A percentile compares a stretch with the other conserved stretches of the same genome.
Evolutionary conservation across 2,329 filamentous ascomycete genomes (phyloP).

Genomic region (Calonectria hawksworthii): DNA sequence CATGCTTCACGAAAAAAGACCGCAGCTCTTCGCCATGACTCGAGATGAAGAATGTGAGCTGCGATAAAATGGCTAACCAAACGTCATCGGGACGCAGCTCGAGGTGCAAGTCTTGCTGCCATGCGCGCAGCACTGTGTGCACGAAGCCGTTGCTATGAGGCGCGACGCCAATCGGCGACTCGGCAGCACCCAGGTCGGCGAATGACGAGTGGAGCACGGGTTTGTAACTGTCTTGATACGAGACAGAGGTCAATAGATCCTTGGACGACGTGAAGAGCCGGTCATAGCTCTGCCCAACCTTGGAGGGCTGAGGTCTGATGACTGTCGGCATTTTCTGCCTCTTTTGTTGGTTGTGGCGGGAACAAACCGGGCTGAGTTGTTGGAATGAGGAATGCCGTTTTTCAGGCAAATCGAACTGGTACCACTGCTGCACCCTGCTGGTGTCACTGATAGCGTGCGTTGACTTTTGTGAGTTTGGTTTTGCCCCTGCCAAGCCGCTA

Average conservation of each 20-base stretch:
- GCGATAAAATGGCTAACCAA: conserved; percentile 17
- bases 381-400: neutral
- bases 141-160: conserved; percentile 21
- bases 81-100: conserved; percentile 34
- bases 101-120: conserved; percentile 36
- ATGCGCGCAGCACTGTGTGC: conserved; percentile 15
- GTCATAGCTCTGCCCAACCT: conserved; percentile 9
- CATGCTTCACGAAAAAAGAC: conserved; percentile 26
- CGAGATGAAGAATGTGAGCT: conserved; percentile 36
- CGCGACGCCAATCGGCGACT: neutral
- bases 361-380: neutral
- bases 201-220: conserved; percentile 19
- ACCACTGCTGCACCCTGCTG: neutral
- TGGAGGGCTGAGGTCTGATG: conserved; percentile 18
- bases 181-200: neutral
- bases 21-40: conserved; percentile 29
- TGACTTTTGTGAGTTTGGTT: neutral
- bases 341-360: neutral
- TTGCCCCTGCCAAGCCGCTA: conserved; percentile 5
- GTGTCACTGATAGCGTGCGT: no score
- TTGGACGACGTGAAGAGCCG: conserved; percentile 7
- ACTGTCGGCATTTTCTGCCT: neutral
- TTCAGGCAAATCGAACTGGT: neutral
- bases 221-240: conserved; percentile 3
- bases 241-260: neutral